phyloP scores from a whole-genome alignment of 2,329 filamentous ascomycete genomes.

The Laburnicola sp. region DNA sequence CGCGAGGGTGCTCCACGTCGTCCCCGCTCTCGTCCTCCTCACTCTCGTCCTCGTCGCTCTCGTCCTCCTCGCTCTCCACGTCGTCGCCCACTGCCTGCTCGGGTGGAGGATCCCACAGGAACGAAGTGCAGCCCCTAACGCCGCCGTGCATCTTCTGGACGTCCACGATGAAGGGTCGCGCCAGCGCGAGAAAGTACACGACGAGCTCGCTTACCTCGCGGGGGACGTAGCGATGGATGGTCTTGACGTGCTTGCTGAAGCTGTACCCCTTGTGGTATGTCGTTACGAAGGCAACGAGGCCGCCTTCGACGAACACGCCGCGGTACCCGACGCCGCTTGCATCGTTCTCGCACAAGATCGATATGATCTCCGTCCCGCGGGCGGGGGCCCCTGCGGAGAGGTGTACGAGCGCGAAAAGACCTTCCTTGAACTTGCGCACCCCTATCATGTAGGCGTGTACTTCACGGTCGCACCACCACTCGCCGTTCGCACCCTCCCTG shows the following conservation, averaged over 20 bases:
- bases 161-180: background rate
- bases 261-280: too few species aligned
- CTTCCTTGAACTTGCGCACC: slow-evolving; percentile 6
- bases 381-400: too few species aligned
- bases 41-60: background rate
- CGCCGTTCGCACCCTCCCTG: too few species aligned
- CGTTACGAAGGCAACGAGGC: too few species aligned
- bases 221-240: slow-evolving; percentile 18
- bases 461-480: background rate
- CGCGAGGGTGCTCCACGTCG: too few species aligned
- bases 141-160: background rate
- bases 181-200: slow-evolving; percentile 14
- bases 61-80: background rate
- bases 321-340: too few species aligned
- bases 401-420: slow-evolving; percentile 14
- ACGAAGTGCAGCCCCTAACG: background rate
- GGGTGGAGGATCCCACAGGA: background rate
- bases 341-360: too few species aligned
- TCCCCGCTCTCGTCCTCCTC: too few species aligned
- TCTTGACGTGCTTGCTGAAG: too few species aligned
- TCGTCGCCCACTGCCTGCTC: background rate
- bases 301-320: too few species aligned
- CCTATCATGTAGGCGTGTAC: background rate
- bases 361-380: too few species aligned
- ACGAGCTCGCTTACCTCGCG: slow-evolving; percentile 13